Percentiles rank a stretch among this genome's conserved stretches.
phyloP scores from a whole-genome alignment of 2,329 filamentous ascomycete genomes.

The Aspergillus sp. region DNA sequence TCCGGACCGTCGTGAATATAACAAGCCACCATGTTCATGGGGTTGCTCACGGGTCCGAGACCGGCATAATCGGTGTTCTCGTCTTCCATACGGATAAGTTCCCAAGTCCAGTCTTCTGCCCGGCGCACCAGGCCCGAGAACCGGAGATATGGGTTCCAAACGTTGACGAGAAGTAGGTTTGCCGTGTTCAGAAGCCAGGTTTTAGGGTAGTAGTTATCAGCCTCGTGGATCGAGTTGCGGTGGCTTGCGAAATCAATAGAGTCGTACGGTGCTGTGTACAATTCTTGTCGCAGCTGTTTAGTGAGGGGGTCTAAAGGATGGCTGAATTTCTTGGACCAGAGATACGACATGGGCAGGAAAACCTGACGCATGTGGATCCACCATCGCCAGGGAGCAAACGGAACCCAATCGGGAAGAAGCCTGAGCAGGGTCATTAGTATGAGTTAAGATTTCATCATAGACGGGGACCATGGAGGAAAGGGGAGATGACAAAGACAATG shows the following conservation, averaged over 20 bases:
- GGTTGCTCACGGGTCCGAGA: conserved; percentile 83
- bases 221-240: conserved; percentile 75
- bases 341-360: conserved; percentile 86
- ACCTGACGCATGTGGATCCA: conserved; percentile 98
- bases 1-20: conserved; percentile 82
- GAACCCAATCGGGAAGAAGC: conserved; percentile 85
- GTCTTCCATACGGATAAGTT: conserved; percentile 86
- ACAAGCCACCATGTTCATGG: conserved; percentile 86
- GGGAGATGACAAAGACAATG: no score
- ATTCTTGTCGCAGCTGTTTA: conserved; percentile 70
- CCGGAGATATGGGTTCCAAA: conserved; percentile 80
- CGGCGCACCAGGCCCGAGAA: conserved; percentile 62
- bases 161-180: conserved; percentile 74
- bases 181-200: conserved; percentile 74
- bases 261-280: conserved; percentile 77
- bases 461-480: no score
- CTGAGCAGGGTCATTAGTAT: conserved; percentile 27
- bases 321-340: conserved; percentile 81
- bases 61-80: conserved; percentile 85
- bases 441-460: background rate
- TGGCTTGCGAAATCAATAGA: conserved; percentile 74
- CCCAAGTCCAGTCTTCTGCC: conserved; percentile 78
- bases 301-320: conserved; percentile 75
- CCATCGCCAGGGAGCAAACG: conserved; percentile 89
- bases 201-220: conserved; percentile 93